Conservation (phyloP, 495 filamentous ascomycete genomes). For the Penicillium robsamsonii region DNA sequence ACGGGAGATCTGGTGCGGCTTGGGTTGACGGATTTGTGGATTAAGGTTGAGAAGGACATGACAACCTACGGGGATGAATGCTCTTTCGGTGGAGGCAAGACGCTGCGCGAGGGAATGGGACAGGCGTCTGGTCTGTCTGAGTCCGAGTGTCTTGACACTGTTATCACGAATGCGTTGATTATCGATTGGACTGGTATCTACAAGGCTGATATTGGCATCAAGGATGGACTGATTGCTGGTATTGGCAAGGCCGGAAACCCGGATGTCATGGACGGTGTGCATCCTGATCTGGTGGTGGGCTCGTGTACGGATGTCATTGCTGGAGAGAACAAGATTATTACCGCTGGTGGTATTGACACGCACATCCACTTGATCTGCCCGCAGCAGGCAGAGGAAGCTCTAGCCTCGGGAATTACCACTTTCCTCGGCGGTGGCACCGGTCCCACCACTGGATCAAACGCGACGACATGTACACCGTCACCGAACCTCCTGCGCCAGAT, state of each 20-base stretch:
- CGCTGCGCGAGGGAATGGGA: constrained; percentile 92
- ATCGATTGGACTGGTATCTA: constrained; percentile 92
- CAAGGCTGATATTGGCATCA: constrained; percentile 97
- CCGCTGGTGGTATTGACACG: constrained; percentile 86
- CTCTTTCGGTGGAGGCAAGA: constrained; percentile 94
- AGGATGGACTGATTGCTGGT: constrained; percentile 79
- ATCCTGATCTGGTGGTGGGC: constrained; percentile 76
- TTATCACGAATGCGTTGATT: constrained; percentile 90
- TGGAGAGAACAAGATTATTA: constrained; percentile 89
- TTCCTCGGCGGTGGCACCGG: constrained; percentile 92
- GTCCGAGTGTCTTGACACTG: constrained; percentile 72
- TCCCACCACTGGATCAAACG: constrained; percentile 92
- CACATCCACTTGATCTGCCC: constrained; percentile 98
- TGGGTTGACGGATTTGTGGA: constrained; percentile 85
- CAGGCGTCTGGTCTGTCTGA: constrained; percentile 77
- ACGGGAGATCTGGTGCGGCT: constrained; percentile 79
- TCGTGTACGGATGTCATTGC: constrained; percentile 95
- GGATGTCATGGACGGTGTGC: constrained; percentile 91
- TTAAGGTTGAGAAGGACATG: constrained; percentile 85
- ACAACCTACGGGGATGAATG: constrained; percentile 92
- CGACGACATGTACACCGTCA: constrained; percentile 93
- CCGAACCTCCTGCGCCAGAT: constrained; percentile 83
- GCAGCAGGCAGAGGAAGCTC: constrained; percentile 83
- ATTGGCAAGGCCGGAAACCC: constrained; percentile 98
- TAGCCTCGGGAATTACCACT: constrained; percentile 87